A percentile compares a stretch with the other conserved stretches of the same genome.
Evolutionary conservation across 2,329 filamentous ascomycete genomes (phyloP).

Genomic region (Remersonia thermophila): DNA sequence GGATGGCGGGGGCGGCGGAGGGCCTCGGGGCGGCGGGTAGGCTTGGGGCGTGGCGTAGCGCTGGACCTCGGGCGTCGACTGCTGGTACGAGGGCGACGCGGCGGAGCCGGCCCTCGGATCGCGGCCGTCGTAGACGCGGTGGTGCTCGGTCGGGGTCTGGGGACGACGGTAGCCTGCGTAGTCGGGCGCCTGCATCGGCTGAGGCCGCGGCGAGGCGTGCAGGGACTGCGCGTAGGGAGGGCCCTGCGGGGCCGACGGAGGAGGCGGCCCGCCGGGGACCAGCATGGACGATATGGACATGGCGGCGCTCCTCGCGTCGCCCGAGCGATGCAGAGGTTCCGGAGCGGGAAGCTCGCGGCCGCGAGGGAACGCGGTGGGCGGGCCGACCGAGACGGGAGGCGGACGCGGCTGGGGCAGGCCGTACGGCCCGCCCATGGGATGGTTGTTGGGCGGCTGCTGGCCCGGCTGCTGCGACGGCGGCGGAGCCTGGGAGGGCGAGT

Average conservation of each 20-base stretch:
- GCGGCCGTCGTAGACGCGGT: slow-evolving; percentile 37
- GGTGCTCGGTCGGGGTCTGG: slow-evolving; percentile 56
- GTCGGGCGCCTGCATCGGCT: slow-evolving; percentile 40
- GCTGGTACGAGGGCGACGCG: slow-evolving; percentile 37
- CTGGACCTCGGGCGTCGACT: slow-evolving; percentile 44
- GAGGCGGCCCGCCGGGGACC: slow-evolving; percentile 32
- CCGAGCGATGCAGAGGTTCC: slow-evolving; percentile 35
- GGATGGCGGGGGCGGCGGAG: slow-evolving; percentile 27
- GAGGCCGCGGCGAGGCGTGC: slow-evolving; percentile 45
- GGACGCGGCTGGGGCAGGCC: slow-evolving; percentile 35
- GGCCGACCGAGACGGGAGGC: slow-evolving; percentile 30
- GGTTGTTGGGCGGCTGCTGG: slow-evolving; percentile 17
- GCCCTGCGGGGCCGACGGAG: slow-evolving; percentile 27
- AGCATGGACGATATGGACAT: slow-evolving; percentile 53
- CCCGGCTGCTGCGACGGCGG: slow-evolving; percentile 10
- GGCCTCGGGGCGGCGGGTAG: slow-evolving; percentile 39
- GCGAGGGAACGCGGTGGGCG: slow-evolving; percentile 32
- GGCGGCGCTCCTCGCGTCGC: slow-evolving; percentile 34
- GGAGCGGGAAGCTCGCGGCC: slow-evolving; percentile 43
- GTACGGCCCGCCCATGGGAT: slow-evolving; percentile 26
- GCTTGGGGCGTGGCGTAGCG: slow-evolving; percentile 48
- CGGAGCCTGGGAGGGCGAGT: slow-evolving; percentile 27
- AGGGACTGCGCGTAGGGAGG: slow-evolving; percentile 35
- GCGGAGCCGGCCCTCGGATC: slow-evolving; percentile 32
- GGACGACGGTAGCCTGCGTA: slow-evolving; percentile 53